These are phyloP conservation scores for Harrya chromipes DNA, from an alignment of 768 basidiomycete genomes.

Conservation along the genomic window DNA sequence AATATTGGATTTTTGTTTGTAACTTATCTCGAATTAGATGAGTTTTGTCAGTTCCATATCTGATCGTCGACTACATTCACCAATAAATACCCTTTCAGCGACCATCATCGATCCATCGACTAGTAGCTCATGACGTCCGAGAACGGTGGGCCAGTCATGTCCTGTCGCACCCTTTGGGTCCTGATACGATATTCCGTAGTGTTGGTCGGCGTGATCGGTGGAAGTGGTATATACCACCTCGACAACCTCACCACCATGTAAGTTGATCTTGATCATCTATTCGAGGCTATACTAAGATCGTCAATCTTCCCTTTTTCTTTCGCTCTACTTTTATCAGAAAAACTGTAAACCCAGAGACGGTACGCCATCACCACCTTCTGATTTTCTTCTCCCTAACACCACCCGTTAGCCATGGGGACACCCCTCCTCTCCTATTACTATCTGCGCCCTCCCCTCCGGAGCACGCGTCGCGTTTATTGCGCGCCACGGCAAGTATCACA, in stretches of 20 bases:
- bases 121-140: slow-evolving; percentile 12
- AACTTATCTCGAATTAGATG: no score
- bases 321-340: slow-evolving; percentile 44
- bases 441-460: slow-evolving; percentile 82
- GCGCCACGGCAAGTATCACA: slow-evolving; percentile 84
- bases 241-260: slow-evolving; percentile 88
- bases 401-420: slow-evolving; percentile 81
- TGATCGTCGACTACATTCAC: no score
- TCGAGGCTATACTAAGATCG: not conserved
- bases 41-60: no score
- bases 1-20: no score
- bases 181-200: slow-evolving; percentile 39
- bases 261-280: slow-evolving; percentile 29
- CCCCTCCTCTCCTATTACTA: slow-evolving; percentile 90
- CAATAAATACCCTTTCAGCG: no score
- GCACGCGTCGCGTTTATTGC: slow-evolving; percentile 84
- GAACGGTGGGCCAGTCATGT: slow-evolving; percentile 9
- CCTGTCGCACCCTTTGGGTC: not conserved
- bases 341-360: slow-evolving; percentile 78
- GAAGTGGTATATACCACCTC: slow-evolving; percentile 89
- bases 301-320: not conserved
- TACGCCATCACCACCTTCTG: slow-evolving; percentile 34
- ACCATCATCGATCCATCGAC: no score
- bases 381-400: not conserved
- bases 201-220: slow-evolving; percentile 86